phyloP scores from a whole-genome alignment of 768 basidiomycete genomes.

The Trametes sanguinea region DNA sequence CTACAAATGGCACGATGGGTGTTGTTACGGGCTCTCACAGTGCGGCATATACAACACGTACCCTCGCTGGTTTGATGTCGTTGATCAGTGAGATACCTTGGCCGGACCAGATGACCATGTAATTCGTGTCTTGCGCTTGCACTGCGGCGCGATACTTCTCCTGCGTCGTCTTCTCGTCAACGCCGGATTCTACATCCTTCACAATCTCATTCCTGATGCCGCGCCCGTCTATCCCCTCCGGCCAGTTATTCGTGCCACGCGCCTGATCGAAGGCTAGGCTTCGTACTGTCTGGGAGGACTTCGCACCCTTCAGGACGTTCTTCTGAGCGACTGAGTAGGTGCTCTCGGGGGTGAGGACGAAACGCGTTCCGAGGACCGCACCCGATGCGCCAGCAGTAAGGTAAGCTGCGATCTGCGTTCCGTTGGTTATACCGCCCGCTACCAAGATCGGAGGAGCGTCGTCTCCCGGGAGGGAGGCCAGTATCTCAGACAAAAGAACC shows the following conservation, averaged over 20 bases:
- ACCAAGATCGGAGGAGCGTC: constrained; percentile 59
- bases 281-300: constrained; percentile 31
- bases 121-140: constrained; percentile 43
- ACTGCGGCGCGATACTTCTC: constrained; percentile 48
- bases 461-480: constrained; percentile 42
- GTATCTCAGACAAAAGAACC: constrained; percentile 58
- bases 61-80: constrained; percentile 43
- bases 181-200: constrained; percentile 54
- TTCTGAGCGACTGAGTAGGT: constrained; percentile 38
- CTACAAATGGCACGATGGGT: constrained; percentile 33
- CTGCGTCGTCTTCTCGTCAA: constrained; percentile 45
- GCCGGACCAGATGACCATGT: constrained; percentile 68
- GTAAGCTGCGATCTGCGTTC: constrained; percentile 63
- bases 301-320: constrained; percentile 33
- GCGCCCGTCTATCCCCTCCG: constrained; percentile 43
- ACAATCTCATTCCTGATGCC: constrained; percentile 59
- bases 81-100: constrained; percentile 61
- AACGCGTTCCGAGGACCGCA: constrained; percentile 73
- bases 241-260: constrained; percentile 37
- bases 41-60: constrained; percentile 23
- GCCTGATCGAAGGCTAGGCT: constrained; percentile 38
- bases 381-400: constrained; percentile 71
- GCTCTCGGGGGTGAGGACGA: constrained; percentile 68
- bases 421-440: constrained; percentile 72
- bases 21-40: neutral